phyloP scores from a whole-genome alignment of 345 rosid species.

The thale cress (Arabidopsis thaliana) region DNA sequence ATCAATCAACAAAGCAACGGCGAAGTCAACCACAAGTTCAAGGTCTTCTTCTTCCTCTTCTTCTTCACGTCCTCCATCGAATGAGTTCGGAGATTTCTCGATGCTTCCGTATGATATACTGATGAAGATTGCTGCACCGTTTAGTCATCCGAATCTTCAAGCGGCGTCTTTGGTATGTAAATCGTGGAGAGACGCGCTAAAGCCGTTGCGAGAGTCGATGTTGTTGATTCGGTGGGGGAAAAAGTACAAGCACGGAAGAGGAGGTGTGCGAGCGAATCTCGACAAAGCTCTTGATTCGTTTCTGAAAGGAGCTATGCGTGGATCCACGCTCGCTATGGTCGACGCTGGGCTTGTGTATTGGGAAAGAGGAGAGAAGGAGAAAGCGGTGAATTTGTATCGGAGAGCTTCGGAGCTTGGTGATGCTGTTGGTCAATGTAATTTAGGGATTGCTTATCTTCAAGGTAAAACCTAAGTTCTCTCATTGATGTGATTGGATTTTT shows the following conservation, averaged over 20 bases:
- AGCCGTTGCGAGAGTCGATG: conserved; percentile 90
- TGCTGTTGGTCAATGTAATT: conserved; percentile 76
- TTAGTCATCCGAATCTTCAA: conserved; percentile 65
- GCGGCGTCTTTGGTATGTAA: conserved; percentile 79
- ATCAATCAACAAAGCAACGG: conserved; percentile 13
- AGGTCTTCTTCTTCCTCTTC: conserved; percentile 22
- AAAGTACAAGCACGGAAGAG: conserved; percentile 84
- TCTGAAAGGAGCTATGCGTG: conserved; percentile 79
- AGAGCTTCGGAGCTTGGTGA: conserved; percentile 88
- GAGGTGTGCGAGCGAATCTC: conserved; percentile 62
- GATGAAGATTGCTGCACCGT: conserved; percentile 66
- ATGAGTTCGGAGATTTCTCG: conserved; percentile 58
- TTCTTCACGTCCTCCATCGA: neutral
- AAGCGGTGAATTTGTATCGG: conserved; percentile 60
- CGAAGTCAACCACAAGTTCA: conserved; percentile 29
- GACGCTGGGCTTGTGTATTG: conserved; percentile 92
- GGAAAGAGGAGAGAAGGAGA: conserved; percentile 68
- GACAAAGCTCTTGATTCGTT: conserved; percentile 85
- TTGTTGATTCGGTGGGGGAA: conserved; percentile 75
- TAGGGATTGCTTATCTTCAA: conserved; percentile 80
- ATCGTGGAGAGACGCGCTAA: conserved; percentile 83
- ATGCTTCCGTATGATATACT: conserved; percentile 75
- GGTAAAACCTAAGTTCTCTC: conserved; percentile 47
- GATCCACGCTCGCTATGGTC: conserved; percentile 96
- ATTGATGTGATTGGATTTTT: neutral